Evolutionary conservation across 306 rosid genomes (phyloP), one percentile per base, ranked within the genome.

Genomic region (Cicer chorassanicum): DNA sequence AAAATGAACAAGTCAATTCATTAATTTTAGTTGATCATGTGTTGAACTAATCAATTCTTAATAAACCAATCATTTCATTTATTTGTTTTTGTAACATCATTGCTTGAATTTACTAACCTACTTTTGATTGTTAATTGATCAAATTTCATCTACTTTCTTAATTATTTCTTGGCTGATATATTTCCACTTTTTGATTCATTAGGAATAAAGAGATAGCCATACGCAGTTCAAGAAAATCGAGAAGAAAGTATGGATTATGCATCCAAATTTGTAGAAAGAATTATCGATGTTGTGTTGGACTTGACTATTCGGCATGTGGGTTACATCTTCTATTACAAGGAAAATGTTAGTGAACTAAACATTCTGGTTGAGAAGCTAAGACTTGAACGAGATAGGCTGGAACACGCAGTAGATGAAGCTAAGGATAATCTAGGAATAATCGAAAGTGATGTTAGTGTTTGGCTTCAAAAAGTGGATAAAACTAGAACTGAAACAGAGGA

Each of bases 301-400:
- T n/a, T 56, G 63, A 56, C 63, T 21, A 21, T 56, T 56, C 63
- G 63, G 39, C 63, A 56, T 21, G 38, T 56, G 63, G 39, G 63
- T 56, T 56, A 56, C 39, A 9, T 56, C 63, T 18, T 56, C 38
- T 56, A 56, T 56, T 56, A 56, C 40, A 19, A 18, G 63, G 39
- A 56, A 8, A 56, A 56, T 56, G 63, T 56, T 21, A 56, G 13
- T 56, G 63, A 56, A 11, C 63, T 56, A 56, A 11, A 11, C 8
- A 1, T n/a, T 56, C 63, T 56, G 21, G 63, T 19, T 56, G 63
- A 56, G 12, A 24, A 56, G 34, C 39, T 56, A 18, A 56, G 38
- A 18, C 63, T 9, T 56, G 39, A 21, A 56, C 21, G 39, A 8
- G 24, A 56, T 38, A 56, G 63, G 39, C 38, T 19, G 39, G 63